phyloP scores from a whole-genome alignment of 2,329 filamentous ascomycete species.

The Microdochium trichocladiopsis region DNA sequence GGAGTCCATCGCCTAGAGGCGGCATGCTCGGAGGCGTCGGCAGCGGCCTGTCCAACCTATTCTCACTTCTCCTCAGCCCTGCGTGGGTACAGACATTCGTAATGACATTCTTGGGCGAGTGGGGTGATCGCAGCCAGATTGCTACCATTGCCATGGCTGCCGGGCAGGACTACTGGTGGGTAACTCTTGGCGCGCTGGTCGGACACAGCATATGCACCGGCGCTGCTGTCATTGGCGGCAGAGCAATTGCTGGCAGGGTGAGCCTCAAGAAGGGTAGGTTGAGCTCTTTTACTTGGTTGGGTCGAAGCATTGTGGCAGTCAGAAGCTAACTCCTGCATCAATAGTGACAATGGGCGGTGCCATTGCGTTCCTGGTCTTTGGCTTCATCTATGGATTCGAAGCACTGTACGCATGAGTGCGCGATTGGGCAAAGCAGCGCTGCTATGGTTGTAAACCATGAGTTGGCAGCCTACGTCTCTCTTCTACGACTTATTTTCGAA shows the following conservation, averaged over 20 bases:
- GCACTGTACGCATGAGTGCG: constrained; percentile 49
- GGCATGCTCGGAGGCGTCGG: constrained; percentile 23
- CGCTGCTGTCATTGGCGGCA: constrained; percentile 83
- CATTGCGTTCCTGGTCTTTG: constrained; percentile 83
- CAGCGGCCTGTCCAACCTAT: constrained; percentile 69
- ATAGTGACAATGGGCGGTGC: constrained; percentile 89
- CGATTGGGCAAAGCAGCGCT: neutral
- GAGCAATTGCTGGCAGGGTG: constrained; percentile 86
- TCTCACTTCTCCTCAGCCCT: constrained; percentile 81
- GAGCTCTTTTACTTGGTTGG: neutral
- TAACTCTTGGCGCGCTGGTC: constrained; percentile 78
- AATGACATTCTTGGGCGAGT: constrained; percentile 98
- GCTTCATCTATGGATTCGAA: constrained; percentile 84
- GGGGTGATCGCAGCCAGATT: constrained; percentile 96
- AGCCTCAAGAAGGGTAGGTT: constrained; percentile 92
- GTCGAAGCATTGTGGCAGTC: neutral
- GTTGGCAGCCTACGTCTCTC: neutral
- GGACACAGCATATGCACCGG: constrained; percentile 89
- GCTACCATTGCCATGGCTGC: constrained; percentile 98
- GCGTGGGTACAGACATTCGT: constrained; percentile 98
- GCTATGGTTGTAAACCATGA: constrained; percentile 1
- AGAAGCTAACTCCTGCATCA: neutral
- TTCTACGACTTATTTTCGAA: neutral
- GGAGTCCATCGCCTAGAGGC: constrained; percentile 44
- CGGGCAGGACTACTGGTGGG: constrained; percentile 98